Evolutionary conservation across 257 asterid species (phyloP).

Genomic region (Gentiana macrophylla): DNA sequence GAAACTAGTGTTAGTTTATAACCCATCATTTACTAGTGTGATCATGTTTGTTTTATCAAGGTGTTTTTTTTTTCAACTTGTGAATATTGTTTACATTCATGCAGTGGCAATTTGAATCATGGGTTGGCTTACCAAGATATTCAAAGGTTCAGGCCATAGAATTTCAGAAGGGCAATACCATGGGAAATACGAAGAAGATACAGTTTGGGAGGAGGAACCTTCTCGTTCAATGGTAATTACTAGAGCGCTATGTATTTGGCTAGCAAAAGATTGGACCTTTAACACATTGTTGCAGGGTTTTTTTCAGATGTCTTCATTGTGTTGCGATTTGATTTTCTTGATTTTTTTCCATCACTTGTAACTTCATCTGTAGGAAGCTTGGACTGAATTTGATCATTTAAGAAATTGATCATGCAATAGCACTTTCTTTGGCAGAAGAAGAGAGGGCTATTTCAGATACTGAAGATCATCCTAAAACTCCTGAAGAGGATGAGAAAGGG

Average conservation of each 20-base stretch:
- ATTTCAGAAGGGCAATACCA: conserved; percentile 60
- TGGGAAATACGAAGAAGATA: conserved; percentile 56
- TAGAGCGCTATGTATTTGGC: neutral
- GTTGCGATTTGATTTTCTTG: conserved; percentile 2
- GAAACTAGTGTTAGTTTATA: neutral
- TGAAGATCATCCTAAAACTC: neutral
- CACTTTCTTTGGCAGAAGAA: conserved; percentile 56
- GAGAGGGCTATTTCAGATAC: conserved; percentile 11
- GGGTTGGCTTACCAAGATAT: conserved; percentile 87
- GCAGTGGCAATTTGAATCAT: conserved; percentile 25
- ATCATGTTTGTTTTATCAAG: neutral
- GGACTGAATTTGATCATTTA: conserved; percentile 74
- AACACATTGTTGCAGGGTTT: neutral
- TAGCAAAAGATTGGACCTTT: neutral
- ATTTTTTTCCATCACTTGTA: too few relatives aligned
- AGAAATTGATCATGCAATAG: conserved; percentile 82
- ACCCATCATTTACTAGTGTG: neutral
- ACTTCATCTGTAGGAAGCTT: conserved; percentile 40
- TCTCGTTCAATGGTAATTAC: conserved; percentile 45
- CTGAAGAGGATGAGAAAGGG: conserved; percentile 58
- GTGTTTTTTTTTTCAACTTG: conserved; percentile 11
- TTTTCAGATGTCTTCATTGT: neutral
- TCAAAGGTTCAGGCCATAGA: conserved; percentile 60
- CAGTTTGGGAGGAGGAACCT: conserved; percentile 60
- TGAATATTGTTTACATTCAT: conserved; percentile 15